Evolutionary conservation across 2,329 filamentous ascomycete species (phyloP).

Genomic region (Aspergillus novofumigatus): DNA sequence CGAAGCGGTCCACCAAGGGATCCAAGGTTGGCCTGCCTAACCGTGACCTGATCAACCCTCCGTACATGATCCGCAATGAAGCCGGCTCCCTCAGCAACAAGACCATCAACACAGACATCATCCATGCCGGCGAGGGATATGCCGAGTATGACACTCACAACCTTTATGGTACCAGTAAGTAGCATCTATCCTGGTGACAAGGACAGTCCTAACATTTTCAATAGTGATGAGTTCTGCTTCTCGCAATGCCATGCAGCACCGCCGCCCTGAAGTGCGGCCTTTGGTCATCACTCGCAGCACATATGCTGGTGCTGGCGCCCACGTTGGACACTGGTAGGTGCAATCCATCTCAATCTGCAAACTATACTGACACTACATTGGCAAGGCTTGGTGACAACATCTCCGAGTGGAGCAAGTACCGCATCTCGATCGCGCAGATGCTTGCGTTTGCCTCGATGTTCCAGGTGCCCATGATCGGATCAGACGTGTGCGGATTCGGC

Average conservation of each 20-base stretch:
- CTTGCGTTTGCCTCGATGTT: constrained; percentile 61
- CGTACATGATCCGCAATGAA: constrained; percentile 63
- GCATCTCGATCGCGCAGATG: constrained; percentile 55
- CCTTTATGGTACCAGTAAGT: constrained; percentile 61
- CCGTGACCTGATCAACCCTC: constrained; percentile 60
- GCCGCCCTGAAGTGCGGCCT: constrained; percentile 61
- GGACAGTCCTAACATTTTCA: constrained; percentile 2
- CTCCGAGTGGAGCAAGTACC: constrained; percentile 57
- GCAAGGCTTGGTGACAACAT: constrained; percentile 59
- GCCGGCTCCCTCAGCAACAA: constrained; percentile 51
- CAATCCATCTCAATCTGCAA: constrained; percentile 28
- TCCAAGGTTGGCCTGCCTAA: constrained; percentile 56
- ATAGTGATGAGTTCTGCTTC: constrained; percentile 66
- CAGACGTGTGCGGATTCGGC: constrained; percentile 75
- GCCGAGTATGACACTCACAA: constrained; percentile 74
- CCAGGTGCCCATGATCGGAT: constrained; percentile 64
- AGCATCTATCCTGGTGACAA: too few species aligned
- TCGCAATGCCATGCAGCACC: constrained; percentile 60
- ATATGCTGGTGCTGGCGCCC: constrained; percentile 65
- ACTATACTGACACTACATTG: constrained; percentile 1
- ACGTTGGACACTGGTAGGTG: constrained; percentile 52
- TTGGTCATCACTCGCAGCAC: constrained; percentile 72
- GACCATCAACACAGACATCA: constrained; percentile 63
- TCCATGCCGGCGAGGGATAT: constrained; percentile 60
- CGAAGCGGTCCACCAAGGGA: constrained; percentile 19